Base-by-base conservation (phyloP, 2,329 filamentous ascomycete genomes). In the Diaporthe citriasiana region DNA sequence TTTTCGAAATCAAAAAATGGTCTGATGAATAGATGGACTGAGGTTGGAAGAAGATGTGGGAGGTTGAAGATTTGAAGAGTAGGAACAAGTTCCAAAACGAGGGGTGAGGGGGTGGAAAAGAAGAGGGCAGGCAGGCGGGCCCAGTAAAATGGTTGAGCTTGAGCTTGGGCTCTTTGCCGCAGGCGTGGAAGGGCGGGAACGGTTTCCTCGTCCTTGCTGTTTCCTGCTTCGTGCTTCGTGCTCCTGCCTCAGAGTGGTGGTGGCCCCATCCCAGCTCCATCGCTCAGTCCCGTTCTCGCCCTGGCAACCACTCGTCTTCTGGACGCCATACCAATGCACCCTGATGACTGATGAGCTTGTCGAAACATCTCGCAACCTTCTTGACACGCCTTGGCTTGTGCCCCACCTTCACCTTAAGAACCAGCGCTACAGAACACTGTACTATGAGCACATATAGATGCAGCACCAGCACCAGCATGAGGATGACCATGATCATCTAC, bases 1-100 rank as follows among this genome's bases (percentile, higher is more conserved):
- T 80, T 79, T 81, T 66, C 45, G 30, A 76, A 71, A 74, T 69
- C 60, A 68, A 40, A 51, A 56, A 68, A 69, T 33, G 56, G 69
- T 63, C 40, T 71, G 53, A 30, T 47, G 30, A 25, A 60, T 45
- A 30, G 60, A 50, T 47, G 33, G 38, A 27, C 55, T 50, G 40
- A 53, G 40, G 33, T n/a, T n/a, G 19, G 55, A n/a, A n/a, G 40
- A 42, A 27, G 33, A 45, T 33, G 22, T 75, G 51, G 27, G 78
- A 77, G 72, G 73, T 57, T 50, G 57, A 50, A 17, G 60, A 57
- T 42, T 56, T 35, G n/a, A 65, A 42, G 53, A 19, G 40, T 60
- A 59, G 33, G 63, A 38, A 45, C 51, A 27, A 53, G 25, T 63
- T 51, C 69, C n/a, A 63, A 22, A 50, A 60, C 76, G 76, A 76